Percentiles rank a stretch among this genome's conserved stretches.
phyloP scores from a whole-genome alignment of 2,329 filamentous ascomycete genomes.

The Colletotrichum destructivum region DNA sequence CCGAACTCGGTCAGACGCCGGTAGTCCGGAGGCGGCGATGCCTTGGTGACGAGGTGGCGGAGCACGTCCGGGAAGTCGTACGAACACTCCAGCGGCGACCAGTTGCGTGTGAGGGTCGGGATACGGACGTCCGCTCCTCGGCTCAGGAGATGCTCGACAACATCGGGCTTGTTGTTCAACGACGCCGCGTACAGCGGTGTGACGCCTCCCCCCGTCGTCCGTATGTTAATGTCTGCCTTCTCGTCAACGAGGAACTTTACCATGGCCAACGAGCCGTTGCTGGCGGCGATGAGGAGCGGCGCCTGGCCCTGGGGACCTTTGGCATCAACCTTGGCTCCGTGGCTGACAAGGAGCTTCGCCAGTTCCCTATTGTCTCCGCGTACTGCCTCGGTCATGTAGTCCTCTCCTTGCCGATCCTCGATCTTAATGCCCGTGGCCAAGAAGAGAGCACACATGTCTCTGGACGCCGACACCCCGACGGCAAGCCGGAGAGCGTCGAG shows the following conservation, averaged over 20 bases:
- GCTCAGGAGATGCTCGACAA: neutral
- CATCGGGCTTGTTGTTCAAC: neutral
- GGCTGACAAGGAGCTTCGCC: neutral
- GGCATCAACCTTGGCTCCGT: neutral
- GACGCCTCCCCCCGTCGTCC: neutral
- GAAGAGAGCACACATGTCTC: neutral
- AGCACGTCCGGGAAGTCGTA: neutral
- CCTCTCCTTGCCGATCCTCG: neutral
- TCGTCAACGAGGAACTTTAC: neutral
- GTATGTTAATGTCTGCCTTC: neutral
- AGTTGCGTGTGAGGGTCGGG: neutral
- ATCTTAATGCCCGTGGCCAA: neutral
- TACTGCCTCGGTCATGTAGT: neutral
- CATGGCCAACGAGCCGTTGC: neutral
- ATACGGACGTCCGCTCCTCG: neutral
- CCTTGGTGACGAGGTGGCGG: neutral
- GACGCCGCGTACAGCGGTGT: constrained; percentile 2
- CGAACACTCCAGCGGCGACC: neutral
- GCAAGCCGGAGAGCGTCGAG: neutral
- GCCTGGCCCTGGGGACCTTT: neutral
- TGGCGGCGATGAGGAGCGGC: neutral
- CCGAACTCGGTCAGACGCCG: neutral
- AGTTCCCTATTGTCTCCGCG: neutral
- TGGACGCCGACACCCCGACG: neutral
- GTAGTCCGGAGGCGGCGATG: neutral